Base-by-base conservation (phyloP, 345 rosid genomes). In the Arabidopsis suecica region DNA sequence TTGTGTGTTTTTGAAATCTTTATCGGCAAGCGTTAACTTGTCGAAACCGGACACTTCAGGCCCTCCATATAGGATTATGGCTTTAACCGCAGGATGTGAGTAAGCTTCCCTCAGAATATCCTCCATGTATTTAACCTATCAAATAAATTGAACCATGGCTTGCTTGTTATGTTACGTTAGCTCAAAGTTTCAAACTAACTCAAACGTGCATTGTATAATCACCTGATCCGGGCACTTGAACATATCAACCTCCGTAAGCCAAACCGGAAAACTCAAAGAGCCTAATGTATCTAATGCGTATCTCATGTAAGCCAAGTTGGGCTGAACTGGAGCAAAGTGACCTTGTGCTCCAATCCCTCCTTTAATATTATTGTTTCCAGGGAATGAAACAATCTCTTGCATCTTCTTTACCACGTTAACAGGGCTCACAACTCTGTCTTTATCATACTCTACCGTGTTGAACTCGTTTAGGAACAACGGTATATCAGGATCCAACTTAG, bases 341-440 rank as follows among this genome's bases (percentile, higher is more conserved):
- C 90, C 98, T 62, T 90, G 88, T 64, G 88, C 65, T 69, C 96
- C 96, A 34, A 88, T 83, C 33, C 90, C 98, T 14, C 80, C 82
- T 40, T 38, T 38, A 2, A 90, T 42, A 5, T 64, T 65, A 7
- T 28, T 61, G 60, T 79, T 86, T 62, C 90, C 96, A 0, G 86
- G 88, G 74, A 68, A 87, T n/a, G 84, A 74, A 16, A 71, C 62
- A n/a, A 90, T 87, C 66, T 86, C 85, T 66, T 82, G 42, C 38
- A 90, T 78, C 69, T 56, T 86, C 22, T 72, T 75, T 72, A 18
- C 78, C 71, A 86, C 91, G n/a, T 85, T 83, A 3, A n/a, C 55
- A 0, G 90, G 77, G 38, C 61, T 76, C 20, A 80, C 75, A 14
- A 4, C 12, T 58, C 51, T 16, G 20, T 90, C 94, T 0, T 20